A percentile compares a stretch with the other conserved stretches of the same genome.
These are phyloP conservation scores for Calonectria crousiana DNA, from an alignment of 2,329 filamentous ascomycete species.

Conservation along the genomic window DNA sequence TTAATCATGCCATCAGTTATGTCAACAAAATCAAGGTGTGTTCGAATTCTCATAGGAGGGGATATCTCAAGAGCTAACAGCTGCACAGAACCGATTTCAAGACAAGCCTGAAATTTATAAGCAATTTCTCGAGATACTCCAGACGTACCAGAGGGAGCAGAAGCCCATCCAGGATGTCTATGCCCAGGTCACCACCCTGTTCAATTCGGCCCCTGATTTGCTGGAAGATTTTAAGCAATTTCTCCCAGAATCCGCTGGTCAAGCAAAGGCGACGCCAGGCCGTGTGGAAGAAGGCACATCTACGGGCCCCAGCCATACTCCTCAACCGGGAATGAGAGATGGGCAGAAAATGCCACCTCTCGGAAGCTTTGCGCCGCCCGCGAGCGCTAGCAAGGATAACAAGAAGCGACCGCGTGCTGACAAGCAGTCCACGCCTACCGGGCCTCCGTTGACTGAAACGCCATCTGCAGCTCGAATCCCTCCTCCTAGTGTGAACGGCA, in stretches of 20 bases:
- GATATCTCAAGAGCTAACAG: constrained; percentile 31
- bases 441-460: constrained; percentile 58
- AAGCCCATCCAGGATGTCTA: constrained; percentile 99
- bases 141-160: constrained; percentile 97
- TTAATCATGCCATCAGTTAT: constrained; percentile 99
- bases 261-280: constrained; percentile 63
- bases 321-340: constrained; percentile 67
- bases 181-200: constrained; percentile 93
- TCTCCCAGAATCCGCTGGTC: constrained; percentile 82
- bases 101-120: constrained; percentile 99
- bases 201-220: constrained; percentile 92
- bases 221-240: constrained; percentile 99
- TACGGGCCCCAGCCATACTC: constrained; percentile 64
- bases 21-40: constrained; percentile 99
- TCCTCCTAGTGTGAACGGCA: constrained; percentile 52
- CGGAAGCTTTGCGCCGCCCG: constrained; percentile 89
- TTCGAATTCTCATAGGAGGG: constrained; percentile 10
- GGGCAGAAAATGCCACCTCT: constrained; percentile 89
- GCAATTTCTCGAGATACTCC: constrained; percentile 96
- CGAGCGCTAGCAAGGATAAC: constrained; percentile 86
- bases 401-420: constrained; percentile 84
- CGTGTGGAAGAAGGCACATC: constrained; percentile 69
- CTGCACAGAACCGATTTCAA: constrained; percentile 88
- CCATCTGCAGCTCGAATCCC: constrained; percentile 51
- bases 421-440: constrained; percentile 63